Evolutionary conservation across 305 asterid genomes (phyloP).

Genomic region (Fraxinus albicans): DNA sequence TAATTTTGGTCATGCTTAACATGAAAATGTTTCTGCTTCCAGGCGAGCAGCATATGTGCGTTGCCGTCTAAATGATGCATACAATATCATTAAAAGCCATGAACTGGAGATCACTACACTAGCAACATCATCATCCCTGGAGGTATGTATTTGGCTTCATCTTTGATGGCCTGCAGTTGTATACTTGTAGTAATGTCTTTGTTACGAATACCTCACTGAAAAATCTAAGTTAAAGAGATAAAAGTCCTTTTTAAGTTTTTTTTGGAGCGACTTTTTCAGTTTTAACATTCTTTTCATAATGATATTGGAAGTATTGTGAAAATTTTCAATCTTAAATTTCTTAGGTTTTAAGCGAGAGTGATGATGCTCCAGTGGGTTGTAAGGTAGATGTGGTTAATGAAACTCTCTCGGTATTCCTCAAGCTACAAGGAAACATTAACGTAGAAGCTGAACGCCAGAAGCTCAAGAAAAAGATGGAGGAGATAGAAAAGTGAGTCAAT

Average conservation of each 20-base stretch:
- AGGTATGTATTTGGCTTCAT: slow-evolving; percentile 38
- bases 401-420: slow-evolving; percentile 61
- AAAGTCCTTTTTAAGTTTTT: not conserved
- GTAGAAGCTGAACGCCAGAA: slow-evolving; percentile 80
- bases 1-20: not conserved
- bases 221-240: not conserved
- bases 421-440: slow-evolving; percentile 47
- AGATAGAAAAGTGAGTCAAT: slow-evolving; percentile 58
- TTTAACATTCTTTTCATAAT: not conserved
- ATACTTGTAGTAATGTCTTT: not conserved
- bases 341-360: slow-evolving; percentile 64
- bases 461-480: slow-evolving; percentile 75
- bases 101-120: slow-evolving; percentile 77
- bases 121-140: slow-evolving; percentile 64
- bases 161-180: slow-evolving; percentile 5
- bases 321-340: slow-evolving; percentile 11
- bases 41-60: slow-evolving; percentile 77
- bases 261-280: not conserved
- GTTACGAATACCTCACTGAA: not conserved
- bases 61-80: slow-evolving; percentile 54
- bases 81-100: slow-evolving; percentile 44
- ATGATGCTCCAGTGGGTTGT: slow-evolving; percentile 73
- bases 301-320: not conserved
- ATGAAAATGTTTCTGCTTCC: slow-evolving; percentile 9
- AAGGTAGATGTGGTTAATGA: slow-evolving; percentile 67